Percentiles rank a stretch among this genome's conserved stretches.
Evolutionary conservation across 768 basidiomycete species (phyloP).

Genomic region (Hericium coralloides): DNA sequence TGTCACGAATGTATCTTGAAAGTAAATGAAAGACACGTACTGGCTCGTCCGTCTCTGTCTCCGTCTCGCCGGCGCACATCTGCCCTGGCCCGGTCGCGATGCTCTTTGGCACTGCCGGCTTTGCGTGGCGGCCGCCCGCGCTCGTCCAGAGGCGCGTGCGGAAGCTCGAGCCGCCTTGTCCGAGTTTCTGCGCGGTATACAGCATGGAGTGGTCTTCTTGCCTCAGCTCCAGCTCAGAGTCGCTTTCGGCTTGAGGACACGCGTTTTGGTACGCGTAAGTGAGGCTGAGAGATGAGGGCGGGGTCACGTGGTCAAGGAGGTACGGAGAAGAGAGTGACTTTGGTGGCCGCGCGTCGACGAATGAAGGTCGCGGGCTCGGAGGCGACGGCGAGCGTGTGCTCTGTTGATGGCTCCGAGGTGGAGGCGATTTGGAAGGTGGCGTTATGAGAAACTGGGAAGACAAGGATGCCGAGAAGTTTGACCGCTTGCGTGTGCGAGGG

Average conservation of each 20-base stretch:
- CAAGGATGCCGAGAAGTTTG: constrained; percentile 3
- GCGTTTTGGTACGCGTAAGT: constrained; percentile 3
- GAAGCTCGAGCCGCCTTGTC: neutral
- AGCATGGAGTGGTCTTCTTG: constrained; percentile 4
- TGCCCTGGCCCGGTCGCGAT: constrained; percentile 59
- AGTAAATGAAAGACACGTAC: constrained; percentile 32
- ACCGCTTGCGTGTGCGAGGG: constrained; percentile 6
- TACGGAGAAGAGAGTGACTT: constrained; percentile 12
- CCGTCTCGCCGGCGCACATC: constrained; percentile 64
- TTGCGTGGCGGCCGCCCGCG: neutral
- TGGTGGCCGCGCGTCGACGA: neutral
- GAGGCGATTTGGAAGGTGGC: neutral
- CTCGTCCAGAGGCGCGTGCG: constrained; percentile 9
- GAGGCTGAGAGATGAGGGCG: neutral
- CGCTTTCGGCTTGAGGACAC: constrained; percentile 7
- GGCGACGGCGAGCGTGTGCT: neutral
- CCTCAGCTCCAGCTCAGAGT: constrained; percentile 2
- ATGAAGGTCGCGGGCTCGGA: constrained; percentile 1
- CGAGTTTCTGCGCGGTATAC: constrained; percentile 8
- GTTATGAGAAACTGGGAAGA: constrained; percentile 6
- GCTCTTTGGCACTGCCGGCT: constrained; percentile 7
- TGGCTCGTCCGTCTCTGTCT: constrained; percentile 71
- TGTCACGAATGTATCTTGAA: neutral
- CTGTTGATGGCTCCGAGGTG: neutral
- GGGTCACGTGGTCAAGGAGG: constrained; percentile 4